Base-by-base conservation (phyloP, 805 yeast species). In the Monosporozyma aerobia region DNA sequence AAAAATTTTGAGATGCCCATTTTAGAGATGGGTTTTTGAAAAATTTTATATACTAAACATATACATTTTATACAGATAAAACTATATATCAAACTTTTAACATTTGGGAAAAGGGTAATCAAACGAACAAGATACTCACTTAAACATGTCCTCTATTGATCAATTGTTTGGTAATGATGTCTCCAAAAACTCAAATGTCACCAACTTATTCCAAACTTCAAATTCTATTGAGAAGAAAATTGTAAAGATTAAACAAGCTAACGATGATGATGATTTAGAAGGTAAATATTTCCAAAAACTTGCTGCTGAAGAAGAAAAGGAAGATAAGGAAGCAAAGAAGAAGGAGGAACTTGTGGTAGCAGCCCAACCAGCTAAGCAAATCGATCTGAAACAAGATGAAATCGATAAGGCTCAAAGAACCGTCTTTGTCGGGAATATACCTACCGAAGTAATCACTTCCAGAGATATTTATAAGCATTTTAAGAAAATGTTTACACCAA, bases 341-440 rank as follows among this genome's bases (percentile, higher is more conserved):
- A 47, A 50, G 16, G 49, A 50, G 33, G 53, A 56, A 33, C 58
- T 2, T 7, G 5, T 27, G 29, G 5, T 27, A 27, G 61, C 62
- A 19, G 61, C 63, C 13, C 62, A 59, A 16, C 58, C 59, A n/a
- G 62, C 86, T 40, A 77, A 75, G 57, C 68, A 54, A 72, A 61
- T 82, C 47, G 85, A 85, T 69, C 68, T 84, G 54, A 83, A 83
- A 64, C 83, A 81, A 56, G 71, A 71, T n/a, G 96, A 89, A 65
- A 72, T 86, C 48, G 87, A 80, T 59, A 87, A 87, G 68, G 95
- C 96, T 5, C 88, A 85, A 58, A 77, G 84, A 59, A 89, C 96
- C 0, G 74, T 92, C 0, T 94, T 94, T 63, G 83, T 94, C 9
- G 98, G 97, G 45, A 94, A 94, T 67, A 79, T 92, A 13, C 79